These are phyloP conservation scores for Penicillium frequentans DNA, from an alignment of 2,329 filamentous ascomycete species.

Conservation along the genomic window DNA sequence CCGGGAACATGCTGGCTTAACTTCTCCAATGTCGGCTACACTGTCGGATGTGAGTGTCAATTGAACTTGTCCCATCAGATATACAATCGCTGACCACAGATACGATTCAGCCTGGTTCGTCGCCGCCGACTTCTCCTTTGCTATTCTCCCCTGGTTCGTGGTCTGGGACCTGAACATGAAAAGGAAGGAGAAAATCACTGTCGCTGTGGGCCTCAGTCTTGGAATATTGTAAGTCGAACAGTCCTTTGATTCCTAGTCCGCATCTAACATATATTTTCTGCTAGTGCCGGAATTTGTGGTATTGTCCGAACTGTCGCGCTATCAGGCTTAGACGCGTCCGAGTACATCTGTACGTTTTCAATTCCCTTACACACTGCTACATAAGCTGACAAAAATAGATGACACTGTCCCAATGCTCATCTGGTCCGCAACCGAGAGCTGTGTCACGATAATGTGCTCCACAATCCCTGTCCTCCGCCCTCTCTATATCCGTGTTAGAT, in stretches of 20 bases:
- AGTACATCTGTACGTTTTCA: constrained; percentile 18
- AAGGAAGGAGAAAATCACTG: constrained; percentile 47
- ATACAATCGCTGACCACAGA: neutral
- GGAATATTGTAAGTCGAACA: constrained; percentile 40
- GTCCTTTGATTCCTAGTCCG: neutral
- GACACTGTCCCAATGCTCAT: constrained; percentile 22
- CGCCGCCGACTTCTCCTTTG: constrained; percentile 24
- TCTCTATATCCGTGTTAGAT: constrained; percentile 16
- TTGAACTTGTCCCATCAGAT: neutral
- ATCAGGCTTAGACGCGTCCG: constrained; percentile 15
- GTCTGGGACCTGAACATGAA: constrained; percentile 49
- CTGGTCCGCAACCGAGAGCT: constrained; percentile 25
- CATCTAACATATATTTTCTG: neutral
- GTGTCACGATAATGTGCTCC: constrained; percentile 23
- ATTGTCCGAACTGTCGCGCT: constrained; percentile 24
- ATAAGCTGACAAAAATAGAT: constrained; percentile 5
- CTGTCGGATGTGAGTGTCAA: constrained; percentile 22
- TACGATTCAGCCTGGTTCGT: constrained; percentile 17
- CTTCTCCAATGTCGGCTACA: constrained; percentile 25
- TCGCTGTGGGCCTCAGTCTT: constrained; percentile 45
- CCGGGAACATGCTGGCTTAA: constrained; percentile 22
- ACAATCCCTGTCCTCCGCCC: constrained; percentile 23
- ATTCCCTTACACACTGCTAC: neutral
- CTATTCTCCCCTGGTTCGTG: constrained; percentile 45
- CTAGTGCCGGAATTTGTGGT: constrained; percentile 22